Conservation (phyloP, 345 rosid genomes). For the Citrus reticulata region DNA sequence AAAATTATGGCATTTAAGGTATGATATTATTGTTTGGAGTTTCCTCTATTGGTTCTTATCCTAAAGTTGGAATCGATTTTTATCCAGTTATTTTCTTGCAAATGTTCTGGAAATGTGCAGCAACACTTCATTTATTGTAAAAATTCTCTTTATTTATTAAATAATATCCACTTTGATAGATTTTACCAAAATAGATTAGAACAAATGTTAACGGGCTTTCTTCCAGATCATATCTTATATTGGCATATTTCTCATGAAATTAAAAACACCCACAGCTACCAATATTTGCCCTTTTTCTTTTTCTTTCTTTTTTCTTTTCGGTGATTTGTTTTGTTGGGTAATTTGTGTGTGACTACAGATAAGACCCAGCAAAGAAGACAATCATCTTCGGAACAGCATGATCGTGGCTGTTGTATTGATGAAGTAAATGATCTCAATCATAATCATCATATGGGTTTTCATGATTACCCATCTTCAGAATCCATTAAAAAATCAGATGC, state of each 20-base stretch:
- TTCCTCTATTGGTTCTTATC: conserved; percentile 38
- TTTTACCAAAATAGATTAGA: conserved; percentile 28
- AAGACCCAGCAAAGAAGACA: conserved; percentile 33
- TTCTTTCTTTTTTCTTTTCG: not conserved
- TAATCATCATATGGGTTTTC: conserved; percentile 7
- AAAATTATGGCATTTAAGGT: conserved; percentile 19
- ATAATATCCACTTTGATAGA: not conserved
- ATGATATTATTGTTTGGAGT: conserved; percentile 11
- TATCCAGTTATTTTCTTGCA: not conserved
- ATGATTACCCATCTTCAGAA: conserved; percentile 15
- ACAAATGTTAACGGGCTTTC: conserved; percentile 8
- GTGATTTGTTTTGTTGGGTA: not conserved
- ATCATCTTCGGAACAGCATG: conserved; percentile 33
- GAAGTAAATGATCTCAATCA: conserved; percentile 20
- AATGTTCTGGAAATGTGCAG: conserved; percentile 17
- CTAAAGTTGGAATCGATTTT: conserved; percentile 6
- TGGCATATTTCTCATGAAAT: conserved; percentile 27
- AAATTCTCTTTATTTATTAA: conserved; percentile 1
- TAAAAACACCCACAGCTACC: no score
- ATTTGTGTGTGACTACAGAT: conserved; percentile 21
- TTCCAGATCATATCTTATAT: conserved; percentile 26
- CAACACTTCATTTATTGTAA: conserved; percentile 36
- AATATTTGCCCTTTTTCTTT: not conserved
- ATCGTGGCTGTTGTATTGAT: conserved; percentile 19
- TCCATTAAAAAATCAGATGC: conserved; percentile 44